Evolutionary conservation across 2,329 filamentous ascomycete species (phyloP).

Genomic region (Hypoxylon sp.): DNA sequence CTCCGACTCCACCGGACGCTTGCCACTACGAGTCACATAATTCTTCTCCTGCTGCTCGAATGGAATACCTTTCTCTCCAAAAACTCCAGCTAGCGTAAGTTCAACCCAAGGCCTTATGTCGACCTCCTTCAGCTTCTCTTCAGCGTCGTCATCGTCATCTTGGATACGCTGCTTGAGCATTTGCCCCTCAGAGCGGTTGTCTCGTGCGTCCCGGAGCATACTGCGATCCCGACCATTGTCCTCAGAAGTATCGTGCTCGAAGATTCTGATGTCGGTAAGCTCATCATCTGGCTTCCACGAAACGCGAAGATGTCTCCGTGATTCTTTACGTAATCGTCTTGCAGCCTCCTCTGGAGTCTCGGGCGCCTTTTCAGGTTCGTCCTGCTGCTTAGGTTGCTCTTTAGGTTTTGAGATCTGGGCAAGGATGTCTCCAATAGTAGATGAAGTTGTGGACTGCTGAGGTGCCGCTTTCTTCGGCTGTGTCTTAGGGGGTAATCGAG

Average conservation of each 20-base stretch:
- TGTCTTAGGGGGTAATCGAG: slow-evolving; percentile 61
- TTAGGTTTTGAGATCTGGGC: slow-evolving; percentile 67
- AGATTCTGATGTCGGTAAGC: slow-evolving; percentile 76
- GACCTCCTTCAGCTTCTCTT: slow-evolving; percentile 69
- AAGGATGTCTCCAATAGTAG: slow-evolving; percentile 69
- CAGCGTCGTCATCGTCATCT: slow-evolving; percentile 68
- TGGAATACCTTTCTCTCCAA: slow-evolving; percentile 55
- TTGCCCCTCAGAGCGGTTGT: slow-evolving; percentile 81
- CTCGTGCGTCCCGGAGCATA: slow-evolving; percentile 79
- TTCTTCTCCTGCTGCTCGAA: slow-evolving; percentile 63
- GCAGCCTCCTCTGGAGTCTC: slow-evolving; percentile 78
- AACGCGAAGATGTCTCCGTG: slow-evolving; percentile 78
- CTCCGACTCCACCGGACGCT: slow-evolving; percentile 65
- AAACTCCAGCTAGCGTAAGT: slow-evolving; percentile 64
- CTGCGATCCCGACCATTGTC: slow-evolving; percentile 77
- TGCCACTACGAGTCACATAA: slow-evolving; percentile 69
- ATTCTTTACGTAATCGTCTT: slow-evolving; percentile 79
- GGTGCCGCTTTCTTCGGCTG: slow-evolving; percentile 57
- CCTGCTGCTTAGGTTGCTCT: slow-evolving; percentile 60
- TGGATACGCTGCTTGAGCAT: slow-evolving; percentile 71
- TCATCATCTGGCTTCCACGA: slow-evolving; percentile 77
- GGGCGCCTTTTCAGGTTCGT: slow-evolving; percentile 63
- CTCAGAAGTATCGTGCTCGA: slow-evolving; percentile 80
- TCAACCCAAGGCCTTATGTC: slow-evolving; percentile 68
- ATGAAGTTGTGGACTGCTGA: slow-evolving; percentile 56